phyloP scores from a whole-genome alignment of 306 rosid species.

The Quercus mongolica region DNA sequence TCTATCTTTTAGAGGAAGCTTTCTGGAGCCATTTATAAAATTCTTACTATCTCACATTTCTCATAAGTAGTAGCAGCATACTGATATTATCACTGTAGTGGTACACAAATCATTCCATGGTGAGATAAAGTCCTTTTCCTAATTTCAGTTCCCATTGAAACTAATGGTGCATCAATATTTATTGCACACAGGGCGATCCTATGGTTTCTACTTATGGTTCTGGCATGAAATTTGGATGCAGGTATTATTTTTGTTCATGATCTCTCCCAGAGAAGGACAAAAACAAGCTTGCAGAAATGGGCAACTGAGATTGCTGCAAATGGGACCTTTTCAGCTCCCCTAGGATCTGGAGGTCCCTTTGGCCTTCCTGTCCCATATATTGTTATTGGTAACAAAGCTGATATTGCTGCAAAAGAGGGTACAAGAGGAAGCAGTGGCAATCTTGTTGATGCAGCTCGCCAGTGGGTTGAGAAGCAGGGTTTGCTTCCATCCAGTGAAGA shows the following conservation, averaged over 20 bases:
- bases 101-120: not conserved
- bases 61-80: not conserved
- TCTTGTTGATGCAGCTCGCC: constrained; percentile 98
- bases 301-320: constrained; percentile 83
- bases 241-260: constrained; percentile 99
- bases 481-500: constrained; percentile 94
- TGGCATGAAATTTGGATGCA: constrained; percentile 43
- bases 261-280: constrained; percentile 94
- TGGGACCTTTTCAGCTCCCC: constrained; percentile 97
- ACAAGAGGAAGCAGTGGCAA: constrained; percentile 88
- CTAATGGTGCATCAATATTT: constrained; percentile 2
- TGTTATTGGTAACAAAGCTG: constrained; percentile 90
- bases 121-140: not conserved
- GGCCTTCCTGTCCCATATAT: constrained; percentile 95
- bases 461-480: constrained; percentile 99
- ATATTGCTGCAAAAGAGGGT: constrained; percentile 93
- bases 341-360: constrained; percentile 91
- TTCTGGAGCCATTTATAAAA: not conserved
- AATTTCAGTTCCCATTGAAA: constrained; percentile 8
- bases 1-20: not conserved
- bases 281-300: constrained; percentile 93
- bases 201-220: constrained; percentile 6
- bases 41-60: not conserved
- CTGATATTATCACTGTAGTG: not conserved
- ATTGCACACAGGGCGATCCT: constrained; percentile 8